Evolutionary conservation across 2,329 filamentous ascomycete genomes (phyloP).

Genomic region (Nannizziopsis arthrosporioides): DNA sequence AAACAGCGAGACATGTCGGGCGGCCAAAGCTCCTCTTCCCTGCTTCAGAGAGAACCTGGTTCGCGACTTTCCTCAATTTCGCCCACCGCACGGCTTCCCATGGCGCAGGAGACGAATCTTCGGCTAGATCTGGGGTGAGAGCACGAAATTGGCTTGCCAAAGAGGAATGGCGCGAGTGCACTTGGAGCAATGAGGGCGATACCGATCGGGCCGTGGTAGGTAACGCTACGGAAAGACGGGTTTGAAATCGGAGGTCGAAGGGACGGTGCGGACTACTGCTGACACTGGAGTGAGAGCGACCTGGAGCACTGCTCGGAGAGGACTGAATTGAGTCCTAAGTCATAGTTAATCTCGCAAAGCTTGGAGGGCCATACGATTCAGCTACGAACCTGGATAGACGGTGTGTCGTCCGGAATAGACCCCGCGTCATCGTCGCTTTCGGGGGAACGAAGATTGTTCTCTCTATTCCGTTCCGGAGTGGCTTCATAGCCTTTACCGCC

Average conservation of each 20-base stretch:
- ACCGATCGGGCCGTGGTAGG: constrained; percentile 52
- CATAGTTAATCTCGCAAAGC: constrained; percentile 37
- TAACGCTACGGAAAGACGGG: constrained; percentile 59
- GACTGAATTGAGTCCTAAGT: constrained; percentile 43
- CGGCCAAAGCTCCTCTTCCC: constrained; percentile 86
- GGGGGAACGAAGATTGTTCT: constrained; percentile 14
- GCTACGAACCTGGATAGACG: constrained; percentile 60
- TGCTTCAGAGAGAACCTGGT: constrained; percentile 81
- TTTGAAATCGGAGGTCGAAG: constrained; percentile 90
- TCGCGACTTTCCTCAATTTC: constrained; percentile 75
- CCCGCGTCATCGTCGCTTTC: constrained; percentile 52
- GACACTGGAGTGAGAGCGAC: constrained; percentile 53
- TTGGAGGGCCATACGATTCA: constrained; percentile 42
- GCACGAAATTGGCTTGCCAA: constrained; percentile 56
- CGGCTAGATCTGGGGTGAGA: constrained; percentile 50
- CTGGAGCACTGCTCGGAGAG: constrained; percentile 62
- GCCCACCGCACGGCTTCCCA: constrained; percentile 99
- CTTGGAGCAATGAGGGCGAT: constrained; percentile 64
- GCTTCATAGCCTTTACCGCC: constrained; percentile 18
- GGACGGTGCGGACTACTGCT: constrained; percentile 76
- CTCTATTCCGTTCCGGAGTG: constrained; percentile 3
- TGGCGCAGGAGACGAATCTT: constrained; percentile 65
- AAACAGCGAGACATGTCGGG: constrained; percentile 79
- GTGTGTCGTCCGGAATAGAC: constrained; percentile 72
- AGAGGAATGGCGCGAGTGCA: constrained; percentile 71